Evolutionary conservation across 192 early-diverging fungal genomes (phyloP).

Genomic region (Spizellomyces sp.): DNA sequence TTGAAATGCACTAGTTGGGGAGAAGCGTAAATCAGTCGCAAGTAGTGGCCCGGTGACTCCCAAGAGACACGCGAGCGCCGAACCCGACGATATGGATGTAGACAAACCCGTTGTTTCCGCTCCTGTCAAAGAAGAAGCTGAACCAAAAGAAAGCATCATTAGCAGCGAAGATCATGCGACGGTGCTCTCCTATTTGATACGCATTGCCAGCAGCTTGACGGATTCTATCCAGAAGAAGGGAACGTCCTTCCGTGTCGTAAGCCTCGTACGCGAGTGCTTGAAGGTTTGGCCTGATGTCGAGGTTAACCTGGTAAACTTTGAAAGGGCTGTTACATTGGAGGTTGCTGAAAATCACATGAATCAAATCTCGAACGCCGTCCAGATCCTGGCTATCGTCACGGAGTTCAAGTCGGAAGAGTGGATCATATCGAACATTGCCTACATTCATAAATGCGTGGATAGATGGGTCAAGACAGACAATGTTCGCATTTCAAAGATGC

Average conservation of each 20-base stretch:
- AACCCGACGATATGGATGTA: not conserved
- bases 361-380: slow-evolving; percentile 66
- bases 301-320: slow-evolving; percentile 66
- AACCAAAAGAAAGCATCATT: slow-evolving; percentile 10
- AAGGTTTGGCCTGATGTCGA: slow-evolving; percentile 74
- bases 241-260: slow-evolving; percentile 62
- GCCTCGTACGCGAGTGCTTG: slow-evolving; percentile 68
- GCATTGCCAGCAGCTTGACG: slow-evolving; percentile 61
- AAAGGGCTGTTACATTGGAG: slow-evolving; percentile 64
- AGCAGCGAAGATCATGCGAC: slow-evolving; percentile 4
- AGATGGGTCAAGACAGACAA: slow-evolving; percentile 77
- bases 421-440: slow-evolving; percentile 65
- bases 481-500: slow-evolving; percentile 65
- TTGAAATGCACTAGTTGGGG: no score
- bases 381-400: slow-evolving; percentile 67
- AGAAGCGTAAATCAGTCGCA: no score
- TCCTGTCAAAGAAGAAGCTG: not conserved
- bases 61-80: not conserved
- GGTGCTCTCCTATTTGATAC: slow-evolving; percentile 37
- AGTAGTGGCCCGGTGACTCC: not conserved
- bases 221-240: slow-evolving; percentile 53
- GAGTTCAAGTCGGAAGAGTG: slow-evolving; percentile 63
- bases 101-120: no score
- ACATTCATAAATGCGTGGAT: slow-evolving; percentile 67
- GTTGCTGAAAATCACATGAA: slow-evolving; percentile 56